Evolutionary conservation across 345 rosid genomes (phyloP).

Genomic region (Citrus sinensis): DVS_A1.0 CM039164.1:28426001-28426500

Average conservation of each 20-base stretch:
- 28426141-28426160: neutral
- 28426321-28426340: no score
- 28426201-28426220: no score
- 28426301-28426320: no score
- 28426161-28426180: neutral
- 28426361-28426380: slow-evolving; percentile 31
- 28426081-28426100: neutral
- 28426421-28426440: neutral
- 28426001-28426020: neutral
- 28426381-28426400: slow-evolving; percentile 30
- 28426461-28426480: neutral
- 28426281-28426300: no score
- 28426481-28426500: slow-evolving; percentile 37
- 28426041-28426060: neutral
- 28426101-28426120: no score
- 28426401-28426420: slow-evolving; percentile 31
- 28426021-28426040: neutral
- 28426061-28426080: neutral
- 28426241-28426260: no score
- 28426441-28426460: neutral
- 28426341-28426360: slow-evolving; percentile 21
- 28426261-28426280: no score
- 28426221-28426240: no score
- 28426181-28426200: neutral
- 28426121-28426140: no score